phyloP scores from a whole-genome alignment of 2,329 filamentous ascomycete species.

The Seiridium cupressi region DNA sequence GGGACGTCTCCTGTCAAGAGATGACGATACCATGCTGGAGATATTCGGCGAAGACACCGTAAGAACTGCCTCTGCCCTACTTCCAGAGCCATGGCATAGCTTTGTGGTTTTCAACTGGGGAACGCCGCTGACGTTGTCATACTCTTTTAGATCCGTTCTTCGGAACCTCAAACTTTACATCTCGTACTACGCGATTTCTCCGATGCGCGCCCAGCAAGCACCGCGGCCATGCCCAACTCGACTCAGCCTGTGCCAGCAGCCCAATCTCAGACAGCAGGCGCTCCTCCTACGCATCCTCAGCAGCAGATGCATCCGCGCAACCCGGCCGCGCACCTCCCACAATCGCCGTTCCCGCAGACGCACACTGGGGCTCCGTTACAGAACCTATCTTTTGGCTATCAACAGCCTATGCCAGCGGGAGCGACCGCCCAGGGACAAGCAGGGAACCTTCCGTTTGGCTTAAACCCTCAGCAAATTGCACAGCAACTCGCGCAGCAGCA shows the following conservation, averaged over 20 bases:
- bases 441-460: constrained; percentile 11
- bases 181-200: constrained; percentile 29
- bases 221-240: constrained; percentile 13
- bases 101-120: neutral
- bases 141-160: constrained; percentile 22
- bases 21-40: constrained; percentile 54
- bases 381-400: constrained; percentile 18
- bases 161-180: constrained; percentile 27
- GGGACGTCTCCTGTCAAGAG: constrained; percentile 53
- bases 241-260: constrained; percentile 10
- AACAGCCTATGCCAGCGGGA: constrained; percentile 10
- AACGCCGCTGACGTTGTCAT: neutral
- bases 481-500: constrained; percentile 11
- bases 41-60: constrained; percentile 57
- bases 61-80: constrained; percentile 17
- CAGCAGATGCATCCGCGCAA: neutral
- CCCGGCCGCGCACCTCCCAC: constrained; percentile 6
- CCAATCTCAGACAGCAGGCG: constrained; percentile 16
- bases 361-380: constrained; percentile 15
- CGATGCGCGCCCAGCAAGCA: constrained; percentile 17
- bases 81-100: no score
- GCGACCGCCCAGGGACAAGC: constrained; percentile 4
- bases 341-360: constrained; percentile 9
- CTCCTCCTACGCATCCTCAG: constrained; percentile 12
- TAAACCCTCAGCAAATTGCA: constrained; percentile 17